These are phyloP conservation scores for Primulina huaijiensis DNA, from an alignment of 257 asterid species.

Conservation along the genomic window DNA sequence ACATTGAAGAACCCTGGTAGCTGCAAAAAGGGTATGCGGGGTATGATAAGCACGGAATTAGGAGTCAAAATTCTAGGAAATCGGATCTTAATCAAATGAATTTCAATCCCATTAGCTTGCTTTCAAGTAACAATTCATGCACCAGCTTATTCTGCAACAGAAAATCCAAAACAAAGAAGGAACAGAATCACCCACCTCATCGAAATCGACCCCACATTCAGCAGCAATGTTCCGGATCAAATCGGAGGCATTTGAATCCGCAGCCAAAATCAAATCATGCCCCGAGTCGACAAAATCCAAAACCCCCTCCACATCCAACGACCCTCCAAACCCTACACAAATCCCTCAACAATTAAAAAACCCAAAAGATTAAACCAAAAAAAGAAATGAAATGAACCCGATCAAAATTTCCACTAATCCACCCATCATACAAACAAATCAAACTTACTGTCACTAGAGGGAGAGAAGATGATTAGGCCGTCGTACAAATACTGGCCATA, in stretches of 20 bases:
- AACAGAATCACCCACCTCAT: constrained; percentile 30
- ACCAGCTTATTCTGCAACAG: constrained; percentile 1
- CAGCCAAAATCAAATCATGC: constrained; percentile 75
- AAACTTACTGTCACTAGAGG: constrained; percentile 58
- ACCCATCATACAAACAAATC: neutral
- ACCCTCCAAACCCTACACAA: constrained; percentile 66
- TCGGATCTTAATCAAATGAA: neutral
- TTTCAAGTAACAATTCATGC: neutral
- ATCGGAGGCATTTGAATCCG: constrained; percentile 69
- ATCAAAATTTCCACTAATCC: neutral
- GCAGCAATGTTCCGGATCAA: constrained; percentile 61
- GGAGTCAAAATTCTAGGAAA: neutral
- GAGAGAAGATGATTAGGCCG: constrained; percentile 65
- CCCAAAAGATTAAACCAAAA: neutral
- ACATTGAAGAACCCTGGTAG: neutral
- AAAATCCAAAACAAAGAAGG: constrained; percentile 1
- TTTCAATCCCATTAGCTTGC: neutral
- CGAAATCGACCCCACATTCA: constrained; percentile 57
- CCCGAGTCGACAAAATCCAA: constrained; percentile 84
- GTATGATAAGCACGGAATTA: too few species aligned
- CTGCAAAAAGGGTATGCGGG: neutral
- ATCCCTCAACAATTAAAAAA: constrained; percentile 19
- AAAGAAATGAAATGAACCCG: neutral
- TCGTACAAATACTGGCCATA: constrained; percentile 74
- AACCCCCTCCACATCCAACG: constrained; percentile 67